These are phyloP conservation scores for Xylariaceae sp. DNA, from an alignment of 2,329 filamentous ascomycete genomes.

Conservation along the genomic window DNA sequence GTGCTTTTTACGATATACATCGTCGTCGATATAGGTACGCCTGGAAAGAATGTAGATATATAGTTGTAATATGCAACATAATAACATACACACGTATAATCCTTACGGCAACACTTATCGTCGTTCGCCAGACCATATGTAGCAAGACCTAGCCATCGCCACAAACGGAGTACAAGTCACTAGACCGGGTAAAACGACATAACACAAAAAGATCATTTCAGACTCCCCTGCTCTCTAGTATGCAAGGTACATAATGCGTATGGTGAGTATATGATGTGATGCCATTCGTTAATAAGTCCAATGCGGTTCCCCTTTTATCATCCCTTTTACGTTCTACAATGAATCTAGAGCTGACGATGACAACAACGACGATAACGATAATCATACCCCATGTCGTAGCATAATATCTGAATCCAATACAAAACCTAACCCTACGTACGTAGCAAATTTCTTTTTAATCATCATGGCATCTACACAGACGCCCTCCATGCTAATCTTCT, in stretches of 20 bases:
- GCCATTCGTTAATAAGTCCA: not conserved
- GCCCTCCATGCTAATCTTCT: not conserved
- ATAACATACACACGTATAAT: too few relatives aligned
- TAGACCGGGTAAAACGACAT: not conserved
- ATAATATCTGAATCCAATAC: not conserved
- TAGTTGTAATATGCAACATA: too few relatives aligned
- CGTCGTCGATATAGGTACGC: too few relatives aligned
- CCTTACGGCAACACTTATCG: too few relatives aligned
- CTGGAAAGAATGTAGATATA: too few relatives aligned
- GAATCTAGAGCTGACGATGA: not conserved
- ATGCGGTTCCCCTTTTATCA: not conserved
- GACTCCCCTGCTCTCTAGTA: not conserved
- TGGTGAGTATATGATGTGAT: not conserved
- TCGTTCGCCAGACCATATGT: too few relatives aligned
- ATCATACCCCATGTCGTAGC: not conserved
- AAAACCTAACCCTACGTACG: not conserved
- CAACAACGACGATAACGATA: not conserved
- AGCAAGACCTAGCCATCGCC: not conserved
- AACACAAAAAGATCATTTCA: not conserved
- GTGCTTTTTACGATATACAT: too few relatives aligned
- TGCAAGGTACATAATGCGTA: not conserved
- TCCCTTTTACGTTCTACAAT: not conserved
- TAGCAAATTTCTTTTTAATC: not conserved
- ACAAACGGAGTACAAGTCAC: not conserved
- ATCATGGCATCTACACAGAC: not conserved